phyloP scores from a whole-genome alignment of 768 basidiomycete genomes.

The Auricularia sp. region DNA sequence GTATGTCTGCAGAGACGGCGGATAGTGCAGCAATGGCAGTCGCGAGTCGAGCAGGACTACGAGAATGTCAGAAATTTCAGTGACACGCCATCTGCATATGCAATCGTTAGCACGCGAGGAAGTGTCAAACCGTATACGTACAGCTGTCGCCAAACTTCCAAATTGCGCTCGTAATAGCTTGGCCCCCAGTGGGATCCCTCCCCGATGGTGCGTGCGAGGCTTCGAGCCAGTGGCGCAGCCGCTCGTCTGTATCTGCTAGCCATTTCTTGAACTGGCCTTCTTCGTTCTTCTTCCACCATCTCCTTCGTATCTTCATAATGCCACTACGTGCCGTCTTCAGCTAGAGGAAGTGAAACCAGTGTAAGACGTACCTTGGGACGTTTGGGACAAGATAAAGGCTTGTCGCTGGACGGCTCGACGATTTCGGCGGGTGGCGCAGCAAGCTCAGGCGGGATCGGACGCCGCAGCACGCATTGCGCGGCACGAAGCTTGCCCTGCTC shows the following conservation, averaged over 20 bases:
- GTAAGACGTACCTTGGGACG: constrained; percentile 44
- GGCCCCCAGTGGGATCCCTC: constrained; percentile 21
- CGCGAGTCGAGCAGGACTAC: constrained; percentile 83
- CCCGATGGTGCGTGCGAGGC: constrained; percentile 1
- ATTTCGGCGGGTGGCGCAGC: constrained; percentile 26
- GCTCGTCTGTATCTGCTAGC: constrained; percentile 53
- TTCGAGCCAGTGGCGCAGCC: constrained; percentile 42
- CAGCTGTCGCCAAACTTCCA: constrained; percentile 94
- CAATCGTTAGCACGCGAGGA: neutral
- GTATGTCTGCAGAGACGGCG: constrained; percentile 62
- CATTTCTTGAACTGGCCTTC: constrained; percentile 75
- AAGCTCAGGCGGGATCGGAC: constrained; percentile 41
- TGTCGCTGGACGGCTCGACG: constrained; percentile 15
- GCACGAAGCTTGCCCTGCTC: constrained; percentile 50
- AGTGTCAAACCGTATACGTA: constrained; percentile 27
- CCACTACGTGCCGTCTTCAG: constrained; percentile 34
- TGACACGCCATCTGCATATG: constrained; percentile 72
- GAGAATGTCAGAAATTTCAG: constrained; percentile 82
- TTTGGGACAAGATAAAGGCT: constrained; percentile 38
- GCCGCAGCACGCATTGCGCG: constrained; percentile 36
- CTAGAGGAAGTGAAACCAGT: neutral
- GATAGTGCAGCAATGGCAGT: constrained; percentile 79
- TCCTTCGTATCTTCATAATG: constrained; percentile 75
- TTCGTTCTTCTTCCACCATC: constrained; percentile 87
- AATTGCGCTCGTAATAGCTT: constrained; percentile 78